Evolutionary conservation across 208 protist species (phyloP), one percentile per base, ranked within the genome.

Genomic region (Leishmania amazonensis): DNA sequence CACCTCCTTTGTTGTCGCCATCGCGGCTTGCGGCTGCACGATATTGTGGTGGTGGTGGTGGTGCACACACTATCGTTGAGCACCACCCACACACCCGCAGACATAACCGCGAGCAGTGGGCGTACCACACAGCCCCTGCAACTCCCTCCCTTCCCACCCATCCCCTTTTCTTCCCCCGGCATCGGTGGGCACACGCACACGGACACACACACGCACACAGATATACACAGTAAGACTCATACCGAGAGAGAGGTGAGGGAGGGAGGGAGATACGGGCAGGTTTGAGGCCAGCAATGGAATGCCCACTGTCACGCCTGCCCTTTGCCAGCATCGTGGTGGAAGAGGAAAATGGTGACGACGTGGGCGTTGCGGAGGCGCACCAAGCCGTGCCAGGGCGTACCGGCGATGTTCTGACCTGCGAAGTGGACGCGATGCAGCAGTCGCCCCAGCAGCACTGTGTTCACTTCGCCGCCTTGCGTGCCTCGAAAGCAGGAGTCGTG

Each of bases 291-390:
- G 58, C 60, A 19, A 83, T 87, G 84, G 85, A 81, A 83, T 88
- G 85, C 76, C 81, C 70, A 5, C 13, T 78, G n/a, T 53, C 62
- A 51, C 51, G 68, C 31, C 68, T 72, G 9, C 85, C 85, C 1
- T 86, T 86, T 45, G 38, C 65, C 28, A 84, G 78, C 51, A 78
- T 88, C 31, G 81, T 88, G 8, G 76, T 88, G 6, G 85, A 82
- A 19, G 85, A 82, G 0, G 82, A 79, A 1, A 57, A 77, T 6
- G 85, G 40, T 0, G 76, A 47, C 40, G 35, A 45, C 3, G 51
- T 74, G 24, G 45, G 11, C 70, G 24, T 38, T 51, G 13, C 72
- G 28, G 72, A 62, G 72, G 35, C 31, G 31, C 51, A 21, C 35
- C 72, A 35, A 76, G 28, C 31, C 35, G 72, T 15, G 35, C 51